Conservation (phyloP, 805 yeast species). For the Metschnikowia lunata region DNA sequence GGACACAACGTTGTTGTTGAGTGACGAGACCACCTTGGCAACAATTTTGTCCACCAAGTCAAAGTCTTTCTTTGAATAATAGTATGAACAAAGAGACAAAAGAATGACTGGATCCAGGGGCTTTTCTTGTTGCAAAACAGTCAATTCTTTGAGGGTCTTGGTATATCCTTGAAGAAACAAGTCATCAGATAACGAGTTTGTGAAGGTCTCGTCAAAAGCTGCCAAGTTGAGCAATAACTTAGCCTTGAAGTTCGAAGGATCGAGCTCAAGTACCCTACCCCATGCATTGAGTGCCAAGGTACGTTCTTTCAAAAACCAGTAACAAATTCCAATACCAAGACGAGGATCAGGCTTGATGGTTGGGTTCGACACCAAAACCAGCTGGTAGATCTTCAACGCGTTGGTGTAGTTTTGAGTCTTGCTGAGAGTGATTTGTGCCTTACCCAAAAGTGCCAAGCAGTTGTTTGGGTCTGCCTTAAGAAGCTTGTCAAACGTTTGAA, state of each 20-base stretch:
- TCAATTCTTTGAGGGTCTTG: conserved; percentile 49
- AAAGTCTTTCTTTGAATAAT: conserved; percentile 63
- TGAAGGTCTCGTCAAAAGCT: conserved; percentile 59
- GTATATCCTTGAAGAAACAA: conserved; percentile 60
- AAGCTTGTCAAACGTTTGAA: conserved; percentile 62
- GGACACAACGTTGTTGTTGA: conserved; percentile 16
- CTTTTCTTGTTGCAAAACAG: conserved; percentile 34
- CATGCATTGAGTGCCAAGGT: conserved; percentile 77
- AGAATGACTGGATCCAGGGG: conserved; percentile 58
- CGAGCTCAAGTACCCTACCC: conserved; percentile 70
- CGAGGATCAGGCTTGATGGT: conserved; percentile 84
- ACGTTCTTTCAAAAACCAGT: conserved; percentile 80
- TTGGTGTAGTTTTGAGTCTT: conserved; percentile 63
- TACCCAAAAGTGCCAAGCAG: conserved; percentile 72
- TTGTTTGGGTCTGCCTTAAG: conserved; percentile 54
- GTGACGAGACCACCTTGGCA: conserved; percentile 38
- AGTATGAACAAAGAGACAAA: conserved; percentile 63
- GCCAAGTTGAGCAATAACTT: conserved; percentile 63
- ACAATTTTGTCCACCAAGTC: conserved; percentile 55
- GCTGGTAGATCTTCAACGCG: conserved; percentile 81
- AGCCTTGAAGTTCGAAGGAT: conserved; percentile 57
- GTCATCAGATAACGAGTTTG: conserved; percentile 51
- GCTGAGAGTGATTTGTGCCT: conserved; percentile 74
- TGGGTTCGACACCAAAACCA: conserved; percentile 72
- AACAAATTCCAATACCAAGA: conserved; percentile 91